Conservation (phyloP, 352 stramenopile species). For the Globisporangium okanoganense region DNA sequence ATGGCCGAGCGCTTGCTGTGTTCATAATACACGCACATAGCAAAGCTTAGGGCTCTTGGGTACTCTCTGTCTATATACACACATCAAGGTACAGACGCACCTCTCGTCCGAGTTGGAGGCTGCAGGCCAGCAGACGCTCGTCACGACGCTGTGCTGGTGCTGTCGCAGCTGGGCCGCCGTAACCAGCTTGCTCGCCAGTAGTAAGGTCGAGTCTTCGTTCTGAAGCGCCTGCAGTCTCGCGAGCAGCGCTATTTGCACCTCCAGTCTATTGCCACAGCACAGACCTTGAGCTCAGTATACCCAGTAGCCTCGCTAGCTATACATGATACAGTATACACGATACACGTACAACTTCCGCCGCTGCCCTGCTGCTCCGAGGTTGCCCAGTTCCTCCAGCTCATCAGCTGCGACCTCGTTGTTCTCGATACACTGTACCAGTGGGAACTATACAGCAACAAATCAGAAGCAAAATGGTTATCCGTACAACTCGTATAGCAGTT, state of each 20-base stretch:
- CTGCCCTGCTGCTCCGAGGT: not conserved
- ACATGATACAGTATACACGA: too few species aligned
- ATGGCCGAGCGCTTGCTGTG: conserved; percentile 15
- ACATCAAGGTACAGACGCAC: not conserved
- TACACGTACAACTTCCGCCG: conserved; percentile 13
- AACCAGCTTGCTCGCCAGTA: conserved; percentile 1
- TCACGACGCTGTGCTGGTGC: not conserved
- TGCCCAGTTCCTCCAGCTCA: conserved; percentile 5
- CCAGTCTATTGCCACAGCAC: conserved; percentile 1
- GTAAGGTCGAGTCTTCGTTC: conserved; percentile 1
- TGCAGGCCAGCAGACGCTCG: conserved; percentile 23
- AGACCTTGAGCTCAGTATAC: not conserved
- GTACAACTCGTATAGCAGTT: too few species aligned
- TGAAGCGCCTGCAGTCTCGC: conserved; percentile 14
- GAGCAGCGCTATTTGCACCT: conserved; percentile 11
- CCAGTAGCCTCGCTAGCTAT: too few species aligned
- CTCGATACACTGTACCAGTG: conserved; percentile 24
- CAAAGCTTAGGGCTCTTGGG: too few species aligned
- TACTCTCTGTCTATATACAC: too few species aligned
- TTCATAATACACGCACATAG: not conserved
- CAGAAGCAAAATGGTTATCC: too few species aligned
- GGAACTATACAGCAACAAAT: conserved; percentile 16
- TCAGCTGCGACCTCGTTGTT: conserved; percentile 10
- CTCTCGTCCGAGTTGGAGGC: conserved; percentile 20
- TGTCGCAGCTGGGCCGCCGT: not conserved